phyloP scores from a whole-genome alignment of 1,139 yeast species.

The Hemisphaericaspora xylofermentans region DNA sequence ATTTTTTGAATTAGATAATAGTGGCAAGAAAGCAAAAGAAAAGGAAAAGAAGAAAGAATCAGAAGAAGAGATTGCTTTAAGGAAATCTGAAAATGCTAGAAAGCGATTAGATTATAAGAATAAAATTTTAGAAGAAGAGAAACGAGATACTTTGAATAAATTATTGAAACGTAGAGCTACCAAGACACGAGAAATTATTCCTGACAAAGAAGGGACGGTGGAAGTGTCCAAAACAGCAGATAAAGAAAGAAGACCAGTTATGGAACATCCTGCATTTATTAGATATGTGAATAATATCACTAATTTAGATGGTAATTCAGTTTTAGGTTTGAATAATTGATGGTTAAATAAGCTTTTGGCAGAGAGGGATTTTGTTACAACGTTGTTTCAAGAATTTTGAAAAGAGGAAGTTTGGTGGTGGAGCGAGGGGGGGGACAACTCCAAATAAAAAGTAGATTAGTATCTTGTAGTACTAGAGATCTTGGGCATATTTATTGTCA shows the following conservation, averaged over 20 bases:
- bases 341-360: too few species aligned
- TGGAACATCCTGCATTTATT: constrained; percentile 32
- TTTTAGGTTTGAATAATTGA: constrained; percentile 21
- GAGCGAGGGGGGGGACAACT: too few species aligned
- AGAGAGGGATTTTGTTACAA: too few species aligned
- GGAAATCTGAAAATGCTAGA: constrained; percentile 86
- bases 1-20: constrained; percentile 28
- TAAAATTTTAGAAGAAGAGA: constrained; percentile 86
- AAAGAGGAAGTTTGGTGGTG: too few species aligned
- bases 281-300: constrained; percentile 27
- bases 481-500: too few species aligned
- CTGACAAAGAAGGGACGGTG: constrained; percentile 35
- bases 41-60: constrained; percentile 54
- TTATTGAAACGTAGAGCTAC: constrained; percentile 80
- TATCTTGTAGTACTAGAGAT: too few species aligned
- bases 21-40: constrained; percentile 24
- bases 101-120: constrained; percentile 83
- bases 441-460: too few species aligned
- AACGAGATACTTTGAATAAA: constrained; percentile 84
- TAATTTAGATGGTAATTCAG: constrained; percentile 20
- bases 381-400: too few species aligned
- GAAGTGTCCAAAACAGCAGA: constrained; percentile 22
- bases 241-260: constrained; percentile 38
- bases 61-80: constrained; percentile 78
- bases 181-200: constrained; percentile 48